Conservation (phyloP, 306 rosid species). For the Inga laurina region DNA sequence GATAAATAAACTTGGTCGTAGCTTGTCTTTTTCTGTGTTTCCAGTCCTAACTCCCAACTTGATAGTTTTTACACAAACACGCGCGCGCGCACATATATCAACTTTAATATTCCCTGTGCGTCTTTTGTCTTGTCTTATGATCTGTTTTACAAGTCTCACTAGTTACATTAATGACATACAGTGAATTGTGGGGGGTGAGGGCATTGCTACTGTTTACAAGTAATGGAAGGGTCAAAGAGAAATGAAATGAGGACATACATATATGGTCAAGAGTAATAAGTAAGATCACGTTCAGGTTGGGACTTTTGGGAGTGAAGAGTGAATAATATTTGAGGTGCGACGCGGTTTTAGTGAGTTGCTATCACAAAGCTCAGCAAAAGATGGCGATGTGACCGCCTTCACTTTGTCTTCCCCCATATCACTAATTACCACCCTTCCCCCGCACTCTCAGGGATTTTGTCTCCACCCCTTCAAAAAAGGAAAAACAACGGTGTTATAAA, state of each 20-base stretch:
- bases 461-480: neutral
- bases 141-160: slow-evolving; percentile 20
- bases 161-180: neutral
- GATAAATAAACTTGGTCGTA: slow-evolving; percentile 1
- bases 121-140: slow-evolving; percentile 36
- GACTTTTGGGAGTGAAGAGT: neutral
- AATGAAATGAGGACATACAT: neutral
- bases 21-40: slow-evolving; percentile 35
- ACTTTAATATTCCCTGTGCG: neutral
- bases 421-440: neutral
- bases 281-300: neutral
- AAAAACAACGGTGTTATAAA: neutral
- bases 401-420: neutral
- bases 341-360: slow-evolving; percentile 56
- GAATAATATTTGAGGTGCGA: neutral
- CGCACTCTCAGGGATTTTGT: neutral
- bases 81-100: neutral
- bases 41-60: neutral
- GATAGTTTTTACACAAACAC: neutral
- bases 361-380: slow-evolving; percentile 14
- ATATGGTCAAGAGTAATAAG: slow-evolving; percentile 1
- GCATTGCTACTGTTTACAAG: neutral
- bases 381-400: slow-evolving; percentile 28
- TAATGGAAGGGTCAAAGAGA: slow-evolving; percentile 14
- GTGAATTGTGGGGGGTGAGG: neutral